These are phyloP conservation scores for Clonostachys chloroleuca DNA, from an alignment of 2,329 filamentous ascomycete species.

Conservation along the genomic window DNA sequence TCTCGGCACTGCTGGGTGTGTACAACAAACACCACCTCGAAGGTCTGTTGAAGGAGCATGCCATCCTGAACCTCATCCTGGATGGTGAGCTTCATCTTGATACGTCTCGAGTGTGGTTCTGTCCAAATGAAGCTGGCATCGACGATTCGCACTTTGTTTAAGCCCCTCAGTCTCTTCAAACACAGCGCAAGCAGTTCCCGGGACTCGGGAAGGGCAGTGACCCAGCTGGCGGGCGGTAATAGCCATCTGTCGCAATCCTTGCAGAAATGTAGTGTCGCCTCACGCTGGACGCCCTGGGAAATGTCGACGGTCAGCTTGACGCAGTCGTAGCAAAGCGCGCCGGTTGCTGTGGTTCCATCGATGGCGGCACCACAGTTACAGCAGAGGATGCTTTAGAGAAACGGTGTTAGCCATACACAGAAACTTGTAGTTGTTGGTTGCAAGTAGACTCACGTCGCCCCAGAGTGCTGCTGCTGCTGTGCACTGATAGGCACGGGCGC, in stretches of 20 bases:
- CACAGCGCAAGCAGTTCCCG: slow-evolving; percentile 90
- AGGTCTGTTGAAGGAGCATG: slow-evolving; percentile 79
- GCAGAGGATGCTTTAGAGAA: slow-evolving; percentile 65
- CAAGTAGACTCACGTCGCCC: slow-evolving; percentile 31
- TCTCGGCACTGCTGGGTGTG: slow-evolving; percentile 92
- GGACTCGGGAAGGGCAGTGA: slow-evolving; percentile 80
- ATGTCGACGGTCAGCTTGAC: slow-evolving; percentile 94
- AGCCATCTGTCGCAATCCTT: slow-evolving; percentile 93
- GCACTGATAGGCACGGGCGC: slow-evolving; percentile 29
- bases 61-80: slow-evolving; percentile 65
- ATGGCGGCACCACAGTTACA: slow-evolving; percentile 97
- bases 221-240: slow-evolving; percentile 80
- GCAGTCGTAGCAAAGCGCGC: slow-evolving; percentile 93
- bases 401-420: background rate
- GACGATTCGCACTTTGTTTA: slow-evolving; percentile 89
- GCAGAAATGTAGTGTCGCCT: slow-evolving; percentile 87
- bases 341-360: slow-evolving; percentile 80
- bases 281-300: slow-evolving; percentile 83
- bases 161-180: slow-evolving; percentile 78
- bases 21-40: slow-evolving; percentile 91
- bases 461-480: slow-evolving; percentile 22
- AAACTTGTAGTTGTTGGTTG: background rate
- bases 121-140: slow-evolving; percentile 98
- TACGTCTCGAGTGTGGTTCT: slow-evolving; percentile 86
- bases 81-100: slow-evolving; percentile 94